Conservation (phyloP, 2,329 filamentous ascomycete species). For the Albifimbria verrucaria region DNA sequence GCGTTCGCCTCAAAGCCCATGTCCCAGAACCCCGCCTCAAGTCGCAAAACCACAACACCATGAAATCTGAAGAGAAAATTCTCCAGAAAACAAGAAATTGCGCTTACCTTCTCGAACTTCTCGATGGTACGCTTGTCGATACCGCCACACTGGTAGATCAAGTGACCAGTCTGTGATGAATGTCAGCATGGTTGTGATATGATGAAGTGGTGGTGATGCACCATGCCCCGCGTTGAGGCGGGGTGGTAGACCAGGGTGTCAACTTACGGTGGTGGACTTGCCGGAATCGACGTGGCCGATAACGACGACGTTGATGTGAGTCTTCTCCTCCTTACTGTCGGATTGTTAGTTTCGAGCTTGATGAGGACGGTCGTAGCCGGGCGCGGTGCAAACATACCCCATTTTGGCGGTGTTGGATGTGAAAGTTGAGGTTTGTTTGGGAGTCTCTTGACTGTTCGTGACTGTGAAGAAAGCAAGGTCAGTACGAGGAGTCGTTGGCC, state of each 20-base stretch:
- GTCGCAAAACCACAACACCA: background rate
- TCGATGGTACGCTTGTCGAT: slow-evolving; percentile 99
- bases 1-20: too few species aligned
- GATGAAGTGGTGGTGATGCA: background rate
- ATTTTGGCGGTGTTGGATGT: slow-evolving; percentile 32
- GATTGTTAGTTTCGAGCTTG: slow-evolving; percentile 11
- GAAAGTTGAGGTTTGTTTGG: slow-evolving; percentile 14
- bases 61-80: slow-evolving; percentile 7
- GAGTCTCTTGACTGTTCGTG: background rate
- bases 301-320: slow-evolving; percentile 96
- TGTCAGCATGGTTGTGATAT: slow-evolving; percentile 20
- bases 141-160: slow-evolving; percentile 99
- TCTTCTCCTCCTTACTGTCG: slow-evolving; percentile 87
- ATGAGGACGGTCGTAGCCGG: background rate
- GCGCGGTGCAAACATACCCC: slow-evolving; percentile 20
- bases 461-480: slow-evolving; percentile 8
- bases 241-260: background rate
- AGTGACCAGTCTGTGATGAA: slow-evolving; percentile 63
- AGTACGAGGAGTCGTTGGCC: slow-evolving; percentile 10
- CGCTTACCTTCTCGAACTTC: slow-evolving; percentile 99
- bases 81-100: slow-evolving; percentile 12
- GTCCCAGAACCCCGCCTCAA: too few species aligned
- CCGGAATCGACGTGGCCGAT: slow-evolving; percentile 99
- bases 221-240: background rate
- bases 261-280: slow-evolving; percentile 94